phyloP scores from a whole-genome alignment of 2,329 filamentous ascomycete species.

The Exophiala viscosa region DNA sequence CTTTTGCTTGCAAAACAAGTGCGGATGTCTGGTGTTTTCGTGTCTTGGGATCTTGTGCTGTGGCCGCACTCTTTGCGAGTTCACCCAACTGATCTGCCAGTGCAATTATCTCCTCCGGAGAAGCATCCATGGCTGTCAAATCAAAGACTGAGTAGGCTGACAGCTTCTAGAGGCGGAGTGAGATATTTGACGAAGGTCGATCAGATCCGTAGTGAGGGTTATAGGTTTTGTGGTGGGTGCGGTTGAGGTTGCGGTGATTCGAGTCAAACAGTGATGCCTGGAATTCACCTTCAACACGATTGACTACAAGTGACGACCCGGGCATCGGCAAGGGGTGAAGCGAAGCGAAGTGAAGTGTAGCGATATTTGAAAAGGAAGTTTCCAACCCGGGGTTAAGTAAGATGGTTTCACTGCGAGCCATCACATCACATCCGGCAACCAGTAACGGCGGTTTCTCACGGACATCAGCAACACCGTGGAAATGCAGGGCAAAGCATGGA shows the following conservation, averaged over 20 bases:
- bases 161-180: not conserved
- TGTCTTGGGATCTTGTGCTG: constrained; percentile 1
- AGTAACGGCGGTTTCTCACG: not conserved
- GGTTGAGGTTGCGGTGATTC: too few relatives aligned
- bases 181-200: not conserved
- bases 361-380: too few relatives aligned
- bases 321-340: too few relatives aligned
- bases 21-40: constrained; percentile 2
- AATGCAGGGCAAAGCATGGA: not conserved
- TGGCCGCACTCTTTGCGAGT: not conserved
- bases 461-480: not conserved
- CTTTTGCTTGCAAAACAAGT: constrained; percentile 12
- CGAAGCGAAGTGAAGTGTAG: too few relatives aligned
- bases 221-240: too few relatives aligned
- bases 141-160: not conserved
- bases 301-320: too few relatives aligned
- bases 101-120: constrained; percentile 5
- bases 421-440: not conserved
- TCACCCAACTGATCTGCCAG: constrained; percentile 4
- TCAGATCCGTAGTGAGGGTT: too few relatives aligned
- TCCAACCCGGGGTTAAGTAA: too few relatives aligned
- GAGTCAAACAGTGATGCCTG: too few relatives aligned
- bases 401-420: too few relatives aligned
- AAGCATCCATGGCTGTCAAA: constrained; percentile 3
- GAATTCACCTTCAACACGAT: too few relatives aligned